Conservation (phyloP, 1,284 basidiomycete genomes). For the Leccinum griseonigrum region DNA sequence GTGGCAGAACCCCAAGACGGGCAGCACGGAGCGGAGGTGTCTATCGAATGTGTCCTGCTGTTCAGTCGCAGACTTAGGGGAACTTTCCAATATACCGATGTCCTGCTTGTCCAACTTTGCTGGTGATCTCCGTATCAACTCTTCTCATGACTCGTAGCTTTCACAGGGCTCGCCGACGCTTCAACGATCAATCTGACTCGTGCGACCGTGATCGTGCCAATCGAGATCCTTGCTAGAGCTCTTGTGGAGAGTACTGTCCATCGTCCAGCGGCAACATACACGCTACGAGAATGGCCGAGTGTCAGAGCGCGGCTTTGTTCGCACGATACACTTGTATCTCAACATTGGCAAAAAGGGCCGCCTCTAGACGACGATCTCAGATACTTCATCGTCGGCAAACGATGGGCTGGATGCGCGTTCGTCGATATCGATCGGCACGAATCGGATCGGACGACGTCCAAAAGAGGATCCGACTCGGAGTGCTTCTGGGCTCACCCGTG, state of each 20-base stretch:
- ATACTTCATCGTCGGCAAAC: constrained; percentile 1
- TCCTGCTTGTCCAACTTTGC: neutral
- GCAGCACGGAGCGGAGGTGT: neutral
- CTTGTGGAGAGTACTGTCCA: neutral
- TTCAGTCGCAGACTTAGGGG: neutral
- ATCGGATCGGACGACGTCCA: neutral
- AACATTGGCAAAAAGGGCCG: constrained; percentile 6
- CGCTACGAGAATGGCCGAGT: neutral
- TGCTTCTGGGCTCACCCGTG: constrained; percentile 6
- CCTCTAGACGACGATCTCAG: constrained; percentile 11
- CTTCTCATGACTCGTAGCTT: neutral
- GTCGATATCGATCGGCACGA: neutral
- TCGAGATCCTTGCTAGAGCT: neutral
- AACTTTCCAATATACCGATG: neutral
- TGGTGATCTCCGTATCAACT: neutral
- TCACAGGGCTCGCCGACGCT: neutral
- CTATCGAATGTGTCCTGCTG: neutral
- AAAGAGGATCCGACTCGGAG: too few relatives aligned
- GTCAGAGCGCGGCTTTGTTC: constrained; percentile 3
- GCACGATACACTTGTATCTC: constrained; percentile 12
- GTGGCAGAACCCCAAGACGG: neutral
- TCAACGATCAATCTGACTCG: neutral
- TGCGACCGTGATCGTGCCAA: neutral
- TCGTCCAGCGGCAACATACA: constrained; percentile 4
- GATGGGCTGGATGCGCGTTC: constrained; percentile 3